phyloP scores from a whole-genome alignment of 2,329 filamentous ascomycete species.

The Thielaviopsis euricoi region DNA sequence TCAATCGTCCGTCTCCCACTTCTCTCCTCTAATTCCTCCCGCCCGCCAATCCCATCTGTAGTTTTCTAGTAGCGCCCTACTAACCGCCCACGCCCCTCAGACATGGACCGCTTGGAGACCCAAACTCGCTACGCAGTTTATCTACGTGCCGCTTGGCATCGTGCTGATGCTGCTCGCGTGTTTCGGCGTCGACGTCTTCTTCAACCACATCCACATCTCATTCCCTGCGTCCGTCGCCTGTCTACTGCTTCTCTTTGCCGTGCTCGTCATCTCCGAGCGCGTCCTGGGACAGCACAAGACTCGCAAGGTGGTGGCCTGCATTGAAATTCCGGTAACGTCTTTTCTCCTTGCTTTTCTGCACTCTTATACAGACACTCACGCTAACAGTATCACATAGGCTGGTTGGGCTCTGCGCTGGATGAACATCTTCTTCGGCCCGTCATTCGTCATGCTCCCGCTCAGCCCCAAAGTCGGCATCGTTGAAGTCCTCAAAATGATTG shows the following conservation, averaged over 20 bases:
- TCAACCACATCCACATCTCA: slow-evolving; percentile 29
- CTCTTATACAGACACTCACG: too few species aligned
- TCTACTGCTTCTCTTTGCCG: slow-evolving; percentile 36
- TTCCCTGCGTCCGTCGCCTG: slow-evolving; percentile 46
- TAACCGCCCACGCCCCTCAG: neutral
- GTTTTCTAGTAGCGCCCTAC: too few species aligned
- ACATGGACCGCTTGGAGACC: slow-evolving; percentile 1
- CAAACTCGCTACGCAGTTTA: slow-evolving; percentile 24
- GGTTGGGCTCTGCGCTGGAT: slow-evolving; percentile 43
- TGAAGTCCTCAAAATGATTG: slow-evolving; percentile 43
- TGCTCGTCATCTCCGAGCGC: slow-evolving; percentile 29
- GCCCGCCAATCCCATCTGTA: neutral
- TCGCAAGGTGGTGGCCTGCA: slow-evolving; percentile 27
- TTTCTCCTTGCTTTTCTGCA: neutral
- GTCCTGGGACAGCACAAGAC: slow-evolving; percentile 32
- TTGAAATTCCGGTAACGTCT: slow-evolving; percentile 35
- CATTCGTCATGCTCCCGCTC: slow-evolving; percentile 41
- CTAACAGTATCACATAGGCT: slow-evolving; percentile 22
- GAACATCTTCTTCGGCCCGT: slow-evolving; percentile 40
- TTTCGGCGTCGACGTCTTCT: slow-evolving; percentile 27
- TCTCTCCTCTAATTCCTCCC: neutral
- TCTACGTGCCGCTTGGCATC: slow-evolving; percentile 32
- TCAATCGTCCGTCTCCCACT: neutral
- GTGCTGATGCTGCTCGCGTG: slow-evolving; percentile 24
- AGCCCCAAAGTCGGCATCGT: slow-evolving; percentile 34